These are phyloP conservation scores for Coleophoma eucalyptorum DNA, from an alignment of 2,329 filamentous ascomycete genomes.

Conservation along the genomic window DNA sequence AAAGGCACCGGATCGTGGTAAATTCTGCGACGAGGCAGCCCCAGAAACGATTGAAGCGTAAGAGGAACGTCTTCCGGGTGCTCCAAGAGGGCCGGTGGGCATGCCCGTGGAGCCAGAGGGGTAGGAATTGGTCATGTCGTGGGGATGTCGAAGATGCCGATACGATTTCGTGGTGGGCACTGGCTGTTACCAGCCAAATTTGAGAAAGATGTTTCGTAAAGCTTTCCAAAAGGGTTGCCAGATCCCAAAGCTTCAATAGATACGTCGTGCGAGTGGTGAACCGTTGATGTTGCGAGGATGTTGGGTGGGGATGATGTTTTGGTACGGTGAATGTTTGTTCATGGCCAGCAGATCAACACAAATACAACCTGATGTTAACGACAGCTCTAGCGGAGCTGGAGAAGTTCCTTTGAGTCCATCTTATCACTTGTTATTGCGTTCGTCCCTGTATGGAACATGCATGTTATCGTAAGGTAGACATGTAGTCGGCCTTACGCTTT, in stretches of 20 bases:
- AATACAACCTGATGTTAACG: neutral
- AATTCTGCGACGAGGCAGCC: slow-evolving; percentile 28
- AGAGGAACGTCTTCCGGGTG: slow-evolving; percentile 48
- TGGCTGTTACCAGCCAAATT: too few relatives aligned
- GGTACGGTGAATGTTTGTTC: slow-evolving; percentile 12
- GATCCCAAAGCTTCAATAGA: too few relatives aligned
- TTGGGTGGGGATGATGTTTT: slow-evolving; percentile 11
- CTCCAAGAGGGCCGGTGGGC: slow-evolving; percentile 29
- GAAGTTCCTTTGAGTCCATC: slow-evolving; percentile 13
- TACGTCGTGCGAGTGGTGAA: neutral
- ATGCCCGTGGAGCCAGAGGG: slow-evolving; percentile 26
- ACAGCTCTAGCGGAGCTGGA: slow-evolving; percentile 21
- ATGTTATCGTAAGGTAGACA: slow-evolving; percentile 9
- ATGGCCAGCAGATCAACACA: slow-evolving; percentile 11
- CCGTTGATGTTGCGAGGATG: slow-evolving; percentile 10
- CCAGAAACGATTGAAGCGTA: slow-evolving; percentile 60
- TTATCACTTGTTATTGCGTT: slow-evolving; percentile 8
- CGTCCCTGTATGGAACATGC: slow-evolving; percentile 7
- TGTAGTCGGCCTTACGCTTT: neutral
- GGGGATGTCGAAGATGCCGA: neutral
- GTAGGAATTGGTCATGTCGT: slow-evolving; percentile 24
- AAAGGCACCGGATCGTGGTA: slow-evolving; percentile 25
- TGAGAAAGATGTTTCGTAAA: too few relatives aligned
- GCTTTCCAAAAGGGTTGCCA: too few relatives aligned
- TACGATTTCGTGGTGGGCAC: too few relatives aligned